phyloP scores from a whole-genome alignment of 306 rosid genomes.

The Quercus cerris region DNA sequence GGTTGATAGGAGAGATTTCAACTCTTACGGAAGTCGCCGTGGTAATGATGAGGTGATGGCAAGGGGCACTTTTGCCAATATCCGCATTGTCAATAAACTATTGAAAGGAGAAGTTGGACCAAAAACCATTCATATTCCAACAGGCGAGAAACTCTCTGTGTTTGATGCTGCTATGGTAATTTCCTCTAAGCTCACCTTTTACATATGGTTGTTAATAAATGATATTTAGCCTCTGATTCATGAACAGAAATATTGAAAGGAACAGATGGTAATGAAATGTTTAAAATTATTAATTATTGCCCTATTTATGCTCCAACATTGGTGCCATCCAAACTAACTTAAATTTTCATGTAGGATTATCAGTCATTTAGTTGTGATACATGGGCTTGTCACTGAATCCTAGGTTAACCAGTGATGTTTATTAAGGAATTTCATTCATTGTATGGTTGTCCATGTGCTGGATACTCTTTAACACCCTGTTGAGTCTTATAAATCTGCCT shows the following conservation, averaged over 20 bases:
- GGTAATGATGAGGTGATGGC: slow-evolving; percentile 96
- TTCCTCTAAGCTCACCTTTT: slow-evolving; percentile 17
- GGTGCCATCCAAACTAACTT: neutral
- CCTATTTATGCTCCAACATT: neutral
- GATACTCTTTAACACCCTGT: neutral
- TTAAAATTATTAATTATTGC: neutral
- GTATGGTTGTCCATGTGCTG: neutral
- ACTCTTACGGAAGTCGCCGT: slow-evolving; percentile 97
- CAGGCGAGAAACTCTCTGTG: slow-evolving; percentile 82
- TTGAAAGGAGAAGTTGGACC: slow-evolving; percentile 96
- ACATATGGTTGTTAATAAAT: neutral
- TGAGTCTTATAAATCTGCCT: neutral
- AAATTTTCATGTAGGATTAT: too few species aligned
- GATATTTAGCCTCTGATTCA: neutral
- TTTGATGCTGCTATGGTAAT: slow-evolving; percentile 85
- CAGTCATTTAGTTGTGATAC: neutral
- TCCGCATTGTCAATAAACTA: slow-evolving; percentile 85
- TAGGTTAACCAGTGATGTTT: neutral
- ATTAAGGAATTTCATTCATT: neutral
- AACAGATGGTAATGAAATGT: neutral
- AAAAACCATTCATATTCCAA: slow-evolving; percentile 80
- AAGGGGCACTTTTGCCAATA: slow-evolving; percentile 92
- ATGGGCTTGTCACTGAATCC: neutral
- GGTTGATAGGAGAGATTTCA: slow-evolving; percentile 88
- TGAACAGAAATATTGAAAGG: neutral